Evolutionary conservation across 2,329 filamentous ascomycete species (phyloP).

Genomic region (Aspergillus eucalypticola): DNA sequence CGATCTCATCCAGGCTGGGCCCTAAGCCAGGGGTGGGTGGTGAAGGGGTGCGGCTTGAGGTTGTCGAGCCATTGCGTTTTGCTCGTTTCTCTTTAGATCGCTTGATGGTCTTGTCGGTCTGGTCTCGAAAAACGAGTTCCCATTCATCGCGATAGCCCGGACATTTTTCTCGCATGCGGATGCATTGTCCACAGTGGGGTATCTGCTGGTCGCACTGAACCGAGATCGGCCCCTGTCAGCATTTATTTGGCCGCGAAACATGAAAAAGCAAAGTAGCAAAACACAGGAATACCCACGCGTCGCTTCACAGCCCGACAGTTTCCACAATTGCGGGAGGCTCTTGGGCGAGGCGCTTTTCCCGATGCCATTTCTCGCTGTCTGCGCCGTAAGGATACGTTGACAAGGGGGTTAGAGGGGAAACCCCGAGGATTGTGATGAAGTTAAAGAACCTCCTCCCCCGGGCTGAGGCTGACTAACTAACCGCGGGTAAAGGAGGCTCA

Average conservation of each 20-base stretch:
- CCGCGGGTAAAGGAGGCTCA: too few species aligned
- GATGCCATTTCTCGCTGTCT: constrained; percentile 2
- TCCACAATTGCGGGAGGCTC: constrained; percentile 22
- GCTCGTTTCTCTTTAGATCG: constrained; percentile 16
- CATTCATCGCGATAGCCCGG: constrained; percentile 36
- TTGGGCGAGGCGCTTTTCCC: background rate
- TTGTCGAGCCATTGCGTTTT: background rate
- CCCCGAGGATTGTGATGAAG: background rate
- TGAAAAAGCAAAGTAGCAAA: background rate
- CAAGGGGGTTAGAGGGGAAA: background rate
- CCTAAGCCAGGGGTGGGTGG: constrained; percentile 1
- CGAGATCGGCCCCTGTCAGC: background rate
- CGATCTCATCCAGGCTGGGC: constrained; percentile 24
- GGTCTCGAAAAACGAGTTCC: constrained; percentile 34
- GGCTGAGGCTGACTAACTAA: too few species aligned
- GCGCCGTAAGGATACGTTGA: too few species aligned
- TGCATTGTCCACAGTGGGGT: constrained; percentile 30
- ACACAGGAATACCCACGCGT: constrained; percentile 18
- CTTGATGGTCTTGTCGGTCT: constrained; percentile 26
- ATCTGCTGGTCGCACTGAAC: constrained; percentile 25
- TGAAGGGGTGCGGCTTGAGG: background rate
- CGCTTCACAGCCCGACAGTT: constrained; percentile 26
- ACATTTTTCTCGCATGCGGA: constrained; percentile 26
- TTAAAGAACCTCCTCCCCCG: too few species aligned
- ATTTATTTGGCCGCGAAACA: background rate